Base-by-base conservation (phyloP, 352 stramenopile genomes). In the Phytophthora brassicae region DNA sequence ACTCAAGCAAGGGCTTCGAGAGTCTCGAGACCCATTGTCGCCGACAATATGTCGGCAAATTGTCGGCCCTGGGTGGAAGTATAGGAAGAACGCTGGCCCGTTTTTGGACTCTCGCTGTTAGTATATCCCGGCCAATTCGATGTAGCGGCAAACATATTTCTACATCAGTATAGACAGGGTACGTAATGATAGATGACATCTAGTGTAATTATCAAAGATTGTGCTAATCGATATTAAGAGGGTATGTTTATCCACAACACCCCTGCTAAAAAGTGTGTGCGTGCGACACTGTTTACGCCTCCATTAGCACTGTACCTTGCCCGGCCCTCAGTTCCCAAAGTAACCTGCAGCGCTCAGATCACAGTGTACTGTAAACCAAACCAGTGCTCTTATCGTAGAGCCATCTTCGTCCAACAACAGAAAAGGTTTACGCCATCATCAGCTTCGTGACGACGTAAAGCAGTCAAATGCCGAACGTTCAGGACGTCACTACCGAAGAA, bases 381-480 rank as follows among this genome's bases (percentile, higher is more conserved):
- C 26, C 26, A 22, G 39, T 39, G 14, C 52, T 47, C 45, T 53
- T 36, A 2, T 6, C 11, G 33, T 9, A 5, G 38, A 22, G n/a
- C n/a, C 17, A 44, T 44, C 17, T 14, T n/a, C 4, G 31, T 14
- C 36, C 36, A 13, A 20, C 14, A 43, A 4, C n/a, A n/a, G 20
- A 11, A 24, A 28, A 53, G 47, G 63, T 59, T 66, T 70, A 70
- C 63, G 56, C 56, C 56, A 66, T 51, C 19, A 19, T 8, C 36
- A 13, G 48, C 65, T 53, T 68, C 61, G 65, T 66, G 45, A 54
- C 45, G 54, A 68, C 64, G 61, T 49, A 56, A 35, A 35, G n/a
- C 44, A 58, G 55, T 31, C 26, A 8, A 31, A 72, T 75, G 62
- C 62, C 62, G 47, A 63, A 55, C 35, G 41, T 47, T 38, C 48